Percentiles rank a stretch among this genome's conserved stretches.
Conservation (phyloP, 129 eudicot genomes). For the Scalesia atractyloides region DNA sequence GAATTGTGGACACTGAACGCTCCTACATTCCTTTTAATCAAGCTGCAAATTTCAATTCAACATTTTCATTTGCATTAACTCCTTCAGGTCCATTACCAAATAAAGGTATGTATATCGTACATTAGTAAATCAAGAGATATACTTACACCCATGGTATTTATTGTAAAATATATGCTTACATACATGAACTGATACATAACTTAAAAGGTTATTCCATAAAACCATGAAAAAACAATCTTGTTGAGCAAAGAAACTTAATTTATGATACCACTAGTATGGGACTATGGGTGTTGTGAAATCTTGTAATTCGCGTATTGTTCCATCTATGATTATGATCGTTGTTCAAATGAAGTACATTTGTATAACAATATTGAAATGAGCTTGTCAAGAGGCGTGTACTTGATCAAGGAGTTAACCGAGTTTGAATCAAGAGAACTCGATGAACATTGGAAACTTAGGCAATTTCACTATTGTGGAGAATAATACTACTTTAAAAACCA, state of each 20-base stretch:
- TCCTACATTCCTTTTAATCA: neutral
- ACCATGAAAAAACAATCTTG: conserved; percentile 1
- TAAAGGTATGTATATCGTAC: conserved; percentile 18
- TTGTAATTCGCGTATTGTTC: neutral
- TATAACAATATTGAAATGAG: conserved; percentile 9
- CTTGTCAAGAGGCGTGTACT: conserved; percentile 9
- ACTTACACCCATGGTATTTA: neutral
- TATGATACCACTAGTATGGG: neutral
- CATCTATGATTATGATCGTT: conserved; percentile 21
- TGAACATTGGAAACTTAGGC: neutral
- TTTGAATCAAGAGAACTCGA: conserved; percentile 17
- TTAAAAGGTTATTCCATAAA: conserved; percentile 24
- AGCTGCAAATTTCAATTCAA: neutral
- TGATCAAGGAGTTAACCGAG: conserved; percentile 13
- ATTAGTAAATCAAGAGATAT: neutral
- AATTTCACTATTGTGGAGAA: neutral
- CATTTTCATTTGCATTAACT: neutral
- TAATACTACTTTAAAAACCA: neutral
- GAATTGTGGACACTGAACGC: conserved; percentile 24
- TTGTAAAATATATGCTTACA: neutral
- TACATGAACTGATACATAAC: neutral
- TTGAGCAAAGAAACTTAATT: conserved; percentile 11
- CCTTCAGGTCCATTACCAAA: neutral
- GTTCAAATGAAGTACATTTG: neutral
- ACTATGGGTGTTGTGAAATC: neutral